Percentiles rank a stretch among this genome's conserved stretches.
These are phyloP conservation scores for Mediolabrus comicus DNA, from an alignment of 108 stramenopile species.

Conservation along the genomic window DNA sequence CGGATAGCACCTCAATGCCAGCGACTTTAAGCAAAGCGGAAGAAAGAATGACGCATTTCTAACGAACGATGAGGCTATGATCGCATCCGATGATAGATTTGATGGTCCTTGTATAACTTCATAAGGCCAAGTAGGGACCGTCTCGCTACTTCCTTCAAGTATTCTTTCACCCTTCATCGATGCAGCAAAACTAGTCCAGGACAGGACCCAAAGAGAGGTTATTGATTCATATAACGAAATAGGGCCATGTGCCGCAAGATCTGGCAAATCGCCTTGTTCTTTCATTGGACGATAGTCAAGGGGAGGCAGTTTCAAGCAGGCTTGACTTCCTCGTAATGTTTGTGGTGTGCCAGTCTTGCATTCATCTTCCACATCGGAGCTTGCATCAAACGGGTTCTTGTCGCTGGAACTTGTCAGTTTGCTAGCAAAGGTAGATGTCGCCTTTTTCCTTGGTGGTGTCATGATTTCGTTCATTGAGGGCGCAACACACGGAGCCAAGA, in stretches of 20 bases:
- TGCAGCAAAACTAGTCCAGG: conserved; percentile 42
- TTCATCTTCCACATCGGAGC: conserved; percentile 69
- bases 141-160: conserved; percentile 21
- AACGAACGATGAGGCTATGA: conserved; percentile 45
- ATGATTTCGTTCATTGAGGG: conserved; percentile 39
- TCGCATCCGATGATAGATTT: conserved; percentile 34
- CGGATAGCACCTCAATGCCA: conserved; percentile 54
- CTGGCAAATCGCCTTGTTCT: background rate
- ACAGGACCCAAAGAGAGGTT: conserved; percentile 42
- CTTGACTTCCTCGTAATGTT: conserved; percentile 35
- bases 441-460: conserved; percentile 6
- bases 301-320: conserved; percentile 21
- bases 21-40: conserved; percentile 78
- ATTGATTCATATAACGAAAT: conserved; percentile 34
- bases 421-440: background rate
- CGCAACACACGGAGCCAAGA: conserved; percentile 87
- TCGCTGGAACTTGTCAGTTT: conserved; percentile 1
- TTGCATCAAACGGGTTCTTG: conserved; percentile 34
- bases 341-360: conserved; percentile 19
- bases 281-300: conserved; percentile 29
- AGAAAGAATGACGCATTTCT: conserved; percentile 66
- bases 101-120: conserved; percentile 36
- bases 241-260: conserved; percentile 7
- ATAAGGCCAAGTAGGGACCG: conserved; percentile 37
- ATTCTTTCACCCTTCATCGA: conserved; percentile 10